Percentiles rank a stretch among this genome's conserved stretches.
Conservation (phyloP, 805 yeast genomes). For the Lipomyces oligophaga region DNA sequence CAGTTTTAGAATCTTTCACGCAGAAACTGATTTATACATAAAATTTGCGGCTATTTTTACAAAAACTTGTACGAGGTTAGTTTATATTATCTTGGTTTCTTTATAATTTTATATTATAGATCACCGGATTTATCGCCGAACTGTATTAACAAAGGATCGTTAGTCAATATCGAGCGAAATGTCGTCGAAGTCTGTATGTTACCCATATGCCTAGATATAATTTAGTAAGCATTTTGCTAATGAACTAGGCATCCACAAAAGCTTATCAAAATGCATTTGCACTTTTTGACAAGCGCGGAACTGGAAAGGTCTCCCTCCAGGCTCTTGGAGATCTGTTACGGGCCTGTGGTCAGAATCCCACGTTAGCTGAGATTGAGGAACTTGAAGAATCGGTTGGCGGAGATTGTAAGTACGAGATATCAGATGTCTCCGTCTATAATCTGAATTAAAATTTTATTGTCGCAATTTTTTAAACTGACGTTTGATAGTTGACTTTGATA, state of each 20-base stretch:
- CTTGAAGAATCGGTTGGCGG: slow-evolving; percentile 44
- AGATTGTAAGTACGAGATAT: slow-evolving; percentile 39
- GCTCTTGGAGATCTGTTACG: slow-evolving; percentile 89
- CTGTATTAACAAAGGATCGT: background rate
- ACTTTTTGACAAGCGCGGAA: slow-evolving; percentile 91
- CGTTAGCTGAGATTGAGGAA: slow-evolving; percentile 76
- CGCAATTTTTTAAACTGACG: background rate
- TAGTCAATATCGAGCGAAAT: slow-evolving; percentile 1
- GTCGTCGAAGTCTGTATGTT: slow-evolving; percentile 24
- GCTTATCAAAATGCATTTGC: slow-evolving; percentile 69
- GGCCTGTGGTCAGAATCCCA: slow-evolving; percentile 98
- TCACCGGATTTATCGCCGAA: too few relatives aligned
- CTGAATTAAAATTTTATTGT: background rate
- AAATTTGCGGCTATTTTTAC: too few relatives aligned
- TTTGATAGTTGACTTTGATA: slow-evolving; percentile 58
- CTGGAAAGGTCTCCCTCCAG: slow-evolving; percentile 80
- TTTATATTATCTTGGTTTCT: too few relatives aligned
- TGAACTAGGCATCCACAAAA: slow-evolving; percentile 19
- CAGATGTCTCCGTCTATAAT: too few relatives aligned
- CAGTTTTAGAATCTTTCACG: too few relatives aligned
- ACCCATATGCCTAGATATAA: background rate
- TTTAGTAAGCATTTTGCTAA: too few relatives aligned
- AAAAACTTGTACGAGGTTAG: too few relatives aligned
- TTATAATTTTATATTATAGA: too few relatives aligned
- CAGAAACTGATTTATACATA: too few relatives aligned